Conservation (phyloP, 2,329 filamentous ascomycete species). For the Macrophomina pseudophaseolina region DNA sequence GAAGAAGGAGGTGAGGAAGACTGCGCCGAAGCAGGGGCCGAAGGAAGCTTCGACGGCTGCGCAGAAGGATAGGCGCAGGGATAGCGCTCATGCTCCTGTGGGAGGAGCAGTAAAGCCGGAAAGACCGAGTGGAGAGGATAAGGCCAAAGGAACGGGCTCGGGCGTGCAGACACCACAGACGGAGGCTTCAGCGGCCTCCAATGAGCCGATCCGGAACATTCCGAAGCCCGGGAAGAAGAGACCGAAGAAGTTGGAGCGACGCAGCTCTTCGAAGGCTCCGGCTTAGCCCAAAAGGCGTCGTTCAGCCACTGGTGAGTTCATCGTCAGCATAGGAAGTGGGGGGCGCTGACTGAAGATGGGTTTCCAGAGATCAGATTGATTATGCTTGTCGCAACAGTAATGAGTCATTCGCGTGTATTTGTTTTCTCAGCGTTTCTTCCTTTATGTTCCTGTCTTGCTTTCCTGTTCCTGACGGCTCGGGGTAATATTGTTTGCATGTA, state of each 20-base stretch:
- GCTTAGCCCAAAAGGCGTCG: neutral
- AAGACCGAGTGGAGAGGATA: slow-evolving; percentile 10
- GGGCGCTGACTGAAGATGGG: neutral
- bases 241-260: slow-evolving; percentile 45
- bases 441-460: neutral
- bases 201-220: slow-evolving; percentile 1
- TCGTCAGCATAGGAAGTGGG: neutral
- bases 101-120: neutral
- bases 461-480: neutral
- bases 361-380: neutral
- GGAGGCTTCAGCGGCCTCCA: neutral
- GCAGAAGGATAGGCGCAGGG: slow-evolving; percentile 19
- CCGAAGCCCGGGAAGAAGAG: slow-evolving; percentile 38
- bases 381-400: neutral
- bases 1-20: slow-evolving; percentile 21
- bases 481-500: slow-evolving; percentile 14
- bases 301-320: too few relatives aligned
- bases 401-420: neutral
- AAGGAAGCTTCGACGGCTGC: neutral
- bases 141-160: neutral
- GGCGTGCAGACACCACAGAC: slow-evolving; percentile 7
- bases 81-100: neutral
- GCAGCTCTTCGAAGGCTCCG: slow-evolving; percentile 27
- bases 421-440: neutral
- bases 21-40: neutral